Evolutionary conservation across 805 yeast genomes (phyloP).

Genomic region (Yarrowia alimentaria): DNA sequence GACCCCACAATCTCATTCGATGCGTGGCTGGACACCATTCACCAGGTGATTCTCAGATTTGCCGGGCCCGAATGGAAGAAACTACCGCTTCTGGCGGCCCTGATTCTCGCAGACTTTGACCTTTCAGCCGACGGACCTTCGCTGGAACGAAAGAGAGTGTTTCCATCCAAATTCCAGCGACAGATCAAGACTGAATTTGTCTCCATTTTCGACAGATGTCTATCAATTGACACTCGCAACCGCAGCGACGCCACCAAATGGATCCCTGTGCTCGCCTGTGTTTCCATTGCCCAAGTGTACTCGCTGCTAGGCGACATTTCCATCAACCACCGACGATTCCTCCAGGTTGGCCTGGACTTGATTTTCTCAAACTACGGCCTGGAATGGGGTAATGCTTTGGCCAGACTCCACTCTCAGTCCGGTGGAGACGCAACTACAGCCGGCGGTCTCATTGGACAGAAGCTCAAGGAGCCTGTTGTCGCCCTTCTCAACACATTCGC

Average conservation of each 20-base stretch:
- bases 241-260: conserved; percentile 19
- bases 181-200: conserved; percentile 20
- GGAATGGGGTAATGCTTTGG: conserved; percentile 6
- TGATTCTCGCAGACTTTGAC: conserved; percentile 28
- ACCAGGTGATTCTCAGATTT: conserved; percentile 25
- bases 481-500: conserved; percentile 22
- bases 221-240: conserved; percentile 8
- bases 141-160: background rate
- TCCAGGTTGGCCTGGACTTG: conserved; percentile 18
- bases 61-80: conserved; percentile 31
- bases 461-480: conserved; percentile 20
- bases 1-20: conserved; percentile 34
- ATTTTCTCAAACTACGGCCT: conserved; percentile 12
- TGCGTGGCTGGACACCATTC: conserved; percentile 31
- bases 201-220: conserved; percentile 11
- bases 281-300: conserved; percentile 23
- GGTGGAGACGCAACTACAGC: background rate
- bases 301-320: conserved; percentile 2
- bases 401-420: conserved; percentile 2
- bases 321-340: conserved; percentile 17
- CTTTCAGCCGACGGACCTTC: conserved; percentile 8
- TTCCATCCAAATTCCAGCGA: background rate
- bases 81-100: conserved; percentile 32
- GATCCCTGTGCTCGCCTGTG: conserved; percentile 17
- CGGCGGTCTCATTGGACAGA: background rate